Conservation (phyloP, 495 filamentous ascomycete genomes). For the Viridothelium virens region DNA sequence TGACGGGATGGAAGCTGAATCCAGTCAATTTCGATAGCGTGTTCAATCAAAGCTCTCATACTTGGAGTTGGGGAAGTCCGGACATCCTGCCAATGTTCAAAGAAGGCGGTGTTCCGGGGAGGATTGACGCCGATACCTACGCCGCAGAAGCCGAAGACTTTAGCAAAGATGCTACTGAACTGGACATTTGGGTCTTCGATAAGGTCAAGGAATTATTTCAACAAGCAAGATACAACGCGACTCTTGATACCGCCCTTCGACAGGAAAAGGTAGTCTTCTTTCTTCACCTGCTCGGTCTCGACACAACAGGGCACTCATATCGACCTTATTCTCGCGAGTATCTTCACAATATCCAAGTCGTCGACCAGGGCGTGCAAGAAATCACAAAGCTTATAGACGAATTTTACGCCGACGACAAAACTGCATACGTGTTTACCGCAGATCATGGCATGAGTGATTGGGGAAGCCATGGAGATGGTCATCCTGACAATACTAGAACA, state of each 20-base stretch:
- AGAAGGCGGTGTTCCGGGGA: constrained; percentile 78
- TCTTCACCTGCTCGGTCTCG: constrained; percentile 89
- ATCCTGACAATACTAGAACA: constrained; percentile 94
- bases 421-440: constrained; percentile 93
- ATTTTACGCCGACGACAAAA: constrained; percentile 88
- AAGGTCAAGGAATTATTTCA: constrained; percentile 79
- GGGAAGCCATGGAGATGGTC: constrained; percentile 95
- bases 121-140: constrained; percentile 79
- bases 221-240: constrained; percentile 65
- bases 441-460: constrained; percentile 99
- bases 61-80: constrained; percentile 98
- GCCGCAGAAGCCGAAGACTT: constrained; percentile 83
- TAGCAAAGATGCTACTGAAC: constrained; percentile 64
- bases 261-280: constrained; percentile 93
- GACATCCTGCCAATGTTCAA: constrained; percentile 98
- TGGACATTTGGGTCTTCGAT: constrained; percentile 96
- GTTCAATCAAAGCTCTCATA: constrained; percentile 93
- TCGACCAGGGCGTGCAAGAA: constrained; percentile 80
- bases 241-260: constrained; percentile 63
- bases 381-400: constrained; percentile 73
- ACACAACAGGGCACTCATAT: constrained; percentile 82
- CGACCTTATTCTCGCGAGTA: constrained; percentile 96
- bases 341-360: constrained; percentile 85
- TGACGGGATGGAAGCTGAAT: constrained; percentile 97
- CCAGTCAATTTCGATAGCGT: constrained; percentile 98